phyloP scores from a whole-genome alignment of 2,329 filamentous ascomycete species.

The Rhexocercosporidium sp. region DNA sequence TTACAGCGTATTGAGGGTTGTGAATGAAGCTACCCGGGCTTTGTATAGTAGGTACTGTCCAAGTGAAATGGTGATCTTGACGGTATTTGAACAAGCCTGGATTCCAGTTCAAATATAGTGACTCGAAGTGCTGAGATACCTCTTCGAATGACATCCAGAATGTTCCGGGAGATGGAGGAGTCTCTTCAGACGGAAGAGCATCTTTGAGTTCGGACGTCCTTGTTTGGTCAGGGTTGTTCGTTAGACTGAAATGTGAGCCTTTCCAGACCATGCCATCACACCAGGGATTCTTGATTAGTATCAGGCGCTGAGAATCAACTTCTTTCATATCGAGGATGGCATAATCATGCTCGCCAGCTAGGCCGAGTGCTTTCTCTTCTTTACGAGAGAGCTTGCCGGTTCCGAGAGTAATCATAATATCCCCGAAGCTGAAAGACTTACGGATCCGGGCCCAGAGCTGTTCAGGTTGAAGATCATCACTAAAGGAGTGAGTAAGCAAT shows the following conservation, averaged over 20 bases:
- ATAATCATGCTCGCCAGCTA: conserved; percentile 93
- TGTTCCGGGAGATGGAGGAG: conserved; percentile 64
- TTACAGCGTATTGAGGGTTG: conserved; percentile 75
- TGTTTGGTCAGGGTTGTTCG: conserved; percentile 7
- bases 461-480: conserved; percentile 78
- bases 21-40: conserved; percentile 62
- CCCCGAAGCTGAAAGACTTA: conserved; percentile 74
- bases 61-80: conserved; percentile 89
- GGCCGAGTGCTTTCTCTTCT: conserved; percentile 80
- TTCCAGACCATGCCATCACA: conserved; percentile 79
- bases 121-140: conserved; percentile 90
- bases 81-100: conserved; percentile 79
- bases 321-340: conserved; percentile 82
- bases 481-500: conserved; percentile 39
- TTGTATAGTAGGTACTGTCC: conserved; percentile 63
- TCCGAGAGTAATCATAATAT: conserved; percentile 88
- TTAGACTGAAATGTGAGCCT: conserved; percentile 46
- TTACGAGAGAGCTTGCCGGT: conserved; percentile 80
- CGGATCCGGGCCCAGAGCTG: conserved; percentile 80
- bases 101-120: conserved; percentile 97
- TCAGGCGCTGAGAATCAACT: conserved; percentile 63
- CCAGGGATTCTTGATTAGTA: conserved; percentile 97
- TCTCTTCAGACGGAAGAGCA: conserved; percentile 30
- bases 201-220: conserved; percentile 37
- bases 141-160: conserved; percentile 94